Evolutionary conservation across 352 stramenopile genomes (phyloP), one percentile per base, ranked within the genome.

Genomic region (Globisporangium parvum): DNA sequence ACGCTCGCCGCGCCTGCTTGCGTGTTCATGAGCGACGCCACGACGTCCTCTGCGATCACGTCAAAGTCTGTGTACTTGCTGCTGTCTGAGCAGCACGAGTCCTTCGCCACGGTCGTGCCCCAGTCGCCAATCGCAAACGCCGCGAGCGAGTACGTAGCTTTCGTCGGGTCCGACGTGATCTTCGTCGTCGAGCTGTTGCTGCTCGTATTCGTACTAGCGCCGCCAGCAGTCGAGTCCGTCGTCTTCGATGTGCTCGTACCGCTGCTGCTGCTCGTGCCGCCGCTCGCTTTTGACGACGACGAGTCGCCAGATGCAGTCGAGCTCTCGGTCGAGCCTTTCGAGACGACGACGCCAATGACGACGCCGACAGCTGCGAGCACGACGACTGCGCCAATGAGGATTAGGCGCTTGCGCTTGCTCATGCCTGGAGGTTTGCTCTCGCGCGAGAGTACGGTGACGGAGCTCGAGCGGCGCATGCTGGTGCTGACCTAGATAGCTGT

Each of bases 101-200:
- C 77, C 20, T 71, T 55, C 23, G 59, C 63, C 47, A 72, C 62
- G 21, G 80, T 91, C 9, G 76, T 83, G 15, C 80, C 80, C 80
- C 80, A 91, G 61, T 91, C 81, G 15, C 81, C 81, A 15, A 91
- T 83, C 2, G 79, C 81, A 33, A 84, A 88, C 11, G 76, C 77
- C 17, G 74, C 57, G 0, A 91, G 59, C 54, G 77, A 76, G 59
- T 73, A 90, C 23, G 65, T 77, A 18, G 61, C 69, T 55, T 71
- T 71, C 6, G 73, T 83, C 26, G 76, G 76, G 66, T 87, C 74
- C 6, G 76, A 87, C 8, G 72, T 84, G 55, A 73, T 56, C 63
- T 47, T 59, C 45, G 28, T 60, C 51, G 56, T 48, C 21, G 56
- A 63, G n/a, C 55, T 57, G 17, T 58, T 57, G 49, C 42, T 63